phyloP scores from a whole-genome alignment of 2,329 filamentous ascomycete species.

The Furcasterigmium furcatum region DNA sequence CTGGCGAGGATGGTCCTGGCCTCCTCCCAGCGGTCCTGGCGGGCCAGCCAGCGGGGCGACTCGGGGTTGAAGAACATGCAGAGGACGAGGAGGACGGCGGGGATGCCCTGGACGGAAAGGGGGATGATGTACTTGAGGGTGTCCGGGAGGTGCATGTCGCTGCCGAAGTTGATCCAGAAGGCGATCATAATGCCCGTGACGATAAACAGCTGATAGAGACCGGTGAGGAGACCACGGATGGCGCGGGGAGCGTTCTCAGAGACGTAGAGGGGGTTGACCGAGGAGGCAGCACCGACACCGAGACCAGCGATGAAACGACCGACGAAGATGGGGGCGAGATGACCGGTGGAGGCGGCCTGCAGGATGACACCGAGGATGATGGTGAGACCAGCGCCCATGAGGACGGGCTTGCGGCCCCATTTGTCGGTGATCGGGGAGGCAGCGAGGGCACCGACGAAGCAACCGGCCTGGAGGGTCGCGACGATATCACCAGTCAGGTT shows the following conservation, averaged over 20 bases:
- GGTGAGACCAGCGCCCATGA: slow-evolving; percentile 51
- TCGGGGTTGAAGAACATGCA: slow-evolving; percentile 64
- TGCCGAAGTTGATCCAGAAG: slow-evolving; percentile 50
- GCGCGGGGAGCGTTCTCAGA: slow-evolving; percentile 40
- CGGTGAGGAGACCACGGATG: slow-evolving; percentile 39
- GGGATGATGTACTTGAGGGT: slow-evolving; percentile 36
- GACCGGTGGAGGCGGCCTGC: slow-evolving; percentile 54
- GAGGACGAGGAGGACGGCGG: slow-evolving; percentile 53
- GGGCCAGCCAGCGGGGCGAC: slow-evolving; percentile 62
- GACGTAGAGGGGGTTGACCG: slow-evolving; percentile 41
- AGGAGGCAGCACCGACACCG: slow-evolving; percentile 39
- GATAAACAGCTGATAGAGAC: slow-evolving; percentile 43
- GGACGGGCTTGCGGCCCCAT: slow-evolving; percentile 37
- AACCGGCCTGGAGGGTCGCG: slow-evolving; percentile 21
- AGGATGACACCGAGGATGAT: slow-evolving; percentile 58
- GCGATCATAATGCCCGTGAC: slow-evolving; percentile 38
- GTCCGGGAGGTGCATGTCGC: slow-evolving; percentile 28
- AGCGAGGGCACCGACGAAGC: slow-evolving; percentile 21
- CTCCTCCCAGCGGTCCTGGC: slow-evolving; percentile 62
- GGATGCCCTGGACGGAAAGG: slow-evolving; percentile 60
- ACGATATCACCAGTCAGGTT: slow-evolving; percentile 18
- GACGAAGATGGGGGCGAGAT: slow-evolving; percentile 58
- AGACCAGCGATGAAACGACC: slow-evolving; percentile 52
- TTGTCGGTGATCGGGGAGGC: slow-evolving; percentile 34
- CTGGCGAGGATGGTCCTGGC: slow-evolving; percentile 49